A percentile compares a stretch with the other conserved stretches of the same genome.
phyloP scores from a whole-genome alignment of 345 rosid species.

The Acer campestre region DNA sequence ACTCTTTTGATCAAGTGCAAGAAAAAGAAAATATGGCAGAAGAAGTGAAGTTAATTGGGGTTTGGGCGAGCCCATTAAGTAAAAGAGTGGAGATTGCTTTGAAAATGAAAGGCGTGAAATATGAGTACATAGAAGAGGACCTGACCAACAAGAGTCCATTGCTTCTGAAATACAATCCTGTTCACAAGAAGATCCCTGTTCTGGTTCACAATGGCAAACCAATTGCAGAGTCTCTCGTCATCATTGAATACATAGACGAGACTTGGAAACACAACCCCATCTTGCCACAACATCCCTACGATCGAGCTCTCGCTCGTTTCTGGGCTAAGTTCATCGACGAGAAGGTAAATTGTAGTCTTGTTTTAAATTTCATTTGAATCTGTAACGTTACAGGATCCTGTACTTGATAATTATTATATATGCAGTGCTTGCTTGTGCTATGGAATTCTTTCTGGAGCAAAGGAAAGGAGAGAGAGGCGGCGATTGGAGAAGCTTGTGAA shows the following conservation, averaged over 20 bases:
- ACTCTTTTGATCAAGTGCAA: not conserved
- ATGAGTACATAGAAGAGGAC: constrained; percentile 52
- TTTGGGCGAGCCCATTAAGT: constrained; percentile 49
- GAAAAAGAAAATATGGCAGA: not conserved
- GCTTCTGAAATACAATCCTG: constrained; percentile 49
- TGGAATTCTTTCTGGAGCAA: constrained; percentile 41
- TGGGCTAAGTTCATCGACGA: constrained; percentile 61
- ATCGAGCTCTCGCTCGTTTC: constrained; percentile 53
- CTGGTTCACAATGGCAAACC: constrained; percentile 50
- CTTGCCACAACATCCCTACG: constrained; percentile 51
- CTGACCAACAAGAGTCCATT: constrained; percentile 42
- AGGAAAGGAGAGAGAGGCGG: constrained; percentile 35
- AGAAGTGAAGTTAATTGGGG: constrained; percentile 27
- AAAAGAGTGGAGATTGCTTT: constrained; percentile 50
- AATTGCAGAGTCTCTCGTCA: constrained; percentile 46
- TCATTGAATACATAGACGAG: constrained; percentile 59
- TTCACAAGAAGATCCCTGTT: constrained; percentile 59
- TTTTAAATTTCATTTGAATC: too few relatives aligned
- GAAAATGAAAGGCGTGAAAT: constrained; percentile 49
- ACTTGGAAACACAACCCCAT: constrained; percentile 45
- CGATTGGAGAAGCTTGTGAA: constrained; percentile 39
- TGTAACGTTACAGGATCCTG: too few relatives aligned
- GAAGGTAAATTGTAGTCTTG: not conserved
- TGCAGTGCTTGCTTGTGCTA: constrained; percentile 37
- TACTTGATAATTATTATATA: not conserved